Evolutionary conservation across 1,284 basidiomycete species (phyloP).

Genomic region (Takashimella tepidaria): DNA sequence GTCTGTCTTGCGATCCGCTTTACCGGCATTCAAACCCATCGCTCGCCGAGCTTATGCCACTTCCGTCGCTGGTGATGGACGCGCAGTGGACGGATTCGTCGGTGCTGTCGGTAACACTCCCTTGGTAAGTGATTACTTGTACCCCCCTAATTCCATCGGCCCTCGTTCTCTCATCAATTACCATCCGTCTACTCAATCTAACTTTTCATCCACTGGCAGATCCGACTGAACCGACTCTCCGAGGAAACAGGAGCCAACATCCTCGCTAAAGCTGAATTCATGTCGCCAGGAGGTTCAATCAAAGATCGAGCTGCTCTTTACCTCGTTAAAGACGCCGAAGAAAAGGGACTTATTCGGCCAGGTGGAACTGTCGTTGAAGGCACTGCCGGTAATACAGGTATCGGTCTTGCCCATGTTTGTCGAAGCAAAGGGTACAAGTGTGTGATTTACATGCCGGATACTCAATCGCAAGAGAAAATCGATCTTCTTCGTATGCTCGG

Average conservation of each 20-base stretch:
- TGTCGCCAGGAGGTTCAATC: constrained; percentile 98
- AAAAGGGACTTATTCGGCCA: constrained; percentile 66
- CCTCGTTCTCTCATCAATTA: no score
- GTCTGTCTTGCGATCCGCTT: constrained; percentile 12
- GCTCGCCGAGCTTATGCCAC: constrained; percentile 31
- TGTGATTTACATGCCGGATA: constrained; percentile 99
- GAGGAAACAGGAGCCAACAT: constrained; percentile 84
- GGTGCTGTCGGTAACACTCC: constrained; percentile 94
- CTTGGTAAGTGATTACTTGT: constrained; percentile 56
- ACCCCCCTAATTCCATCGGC: no score
- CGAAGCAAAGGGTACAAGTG: constrained; percentile 89
- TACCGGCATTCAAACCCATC: constrained; percentile 19
- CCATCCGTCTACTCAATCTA: no score
- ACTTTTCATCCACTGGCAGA: constrained; percentile 51
- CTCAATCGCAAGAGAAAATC: constrained; percentile 96
- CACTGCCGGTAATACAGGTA: constrained; percentile 98
- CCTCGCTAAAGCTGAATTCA: constrained; percentile 93
- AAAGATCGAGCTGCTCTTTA: constrained; percentile 96
- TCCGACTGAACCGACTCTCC: constrained; percentile 77
- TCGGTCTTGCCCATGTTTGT: constrained; percentile 90
- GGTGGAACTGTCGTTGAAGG: constrained; percentile 97
- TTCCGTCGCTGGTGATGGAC: constrained; percentile 30
- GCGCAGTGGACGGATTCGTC: constrained; percentile 71
- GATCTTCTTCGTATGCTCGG: constrained; percentile 95
- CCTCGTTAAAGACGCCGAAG: constrained; percentile 83